Evolutionary conservation across 1,139 yeast genomes (phyloP), one percentile per base, ranked within the genome.

Genomic region (Meyerozyma sp.): DNA sequence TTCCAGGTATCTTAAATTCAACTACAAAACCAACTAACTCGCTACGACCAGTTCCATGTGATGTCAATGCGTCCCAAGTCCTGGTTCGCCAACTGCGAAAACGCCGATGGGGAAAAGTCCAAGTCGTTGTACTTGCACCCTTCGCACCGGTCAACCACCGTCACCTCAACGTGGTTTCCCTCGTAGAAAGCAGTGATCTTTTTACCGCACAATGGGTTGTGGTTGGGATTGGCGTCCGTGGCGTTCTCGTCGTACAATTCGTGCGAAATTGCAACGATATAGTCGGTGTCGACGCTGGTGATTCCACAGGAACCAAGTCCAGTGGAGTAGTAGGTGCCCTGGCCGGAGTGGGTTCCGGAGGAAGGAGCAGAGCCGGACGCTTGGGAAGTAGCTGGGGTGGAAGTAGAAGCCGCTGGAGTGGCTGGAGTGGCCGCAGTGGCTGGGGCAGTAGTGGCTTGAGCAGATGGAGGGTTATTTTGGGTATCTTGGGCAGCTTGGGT

Each of bases 151-250:
- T 79, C 83, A 41, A 71, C 75, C 49, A 78, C 79, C 42, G 68
- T 72, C 46, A 78, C 83, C 32, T 59, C 61, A 46, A 77, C 79
- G 9, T 73, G 57, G 52, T 73, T 73, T 42, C 73, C 75, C 42
- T 57, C 57, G 53, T 73, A 69, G 52, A 50, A 47, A 40, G 77
- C 70, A 44, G 62, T 65, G 51, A 77, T 76, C 49, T 59, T 52
- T 58, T 66, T 68, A 42, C 82, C 82, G 55, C 84, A 79, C 55
- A 65, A 68, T 28, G 74, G 61, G 58, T 71, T 72, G 45, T 62
- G 53, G 62, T 71, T 72, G 46, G 80, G 79, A 62, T 94, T 98
- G 96, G 97, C 91, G 44, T 77, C 75, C 48, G 84, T 82, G 25
- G 91, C 82, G 49, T 84, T 85, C 16, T 73, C 67, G 16, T 96